A percentile compares a stretch with the other conserved stretches of the same genome.
These are phyloP conservation scores for Gossypium rotundifolium DNA, from an alignment of 345 rosid genomes.

Conservation along the genomic window DNA sequence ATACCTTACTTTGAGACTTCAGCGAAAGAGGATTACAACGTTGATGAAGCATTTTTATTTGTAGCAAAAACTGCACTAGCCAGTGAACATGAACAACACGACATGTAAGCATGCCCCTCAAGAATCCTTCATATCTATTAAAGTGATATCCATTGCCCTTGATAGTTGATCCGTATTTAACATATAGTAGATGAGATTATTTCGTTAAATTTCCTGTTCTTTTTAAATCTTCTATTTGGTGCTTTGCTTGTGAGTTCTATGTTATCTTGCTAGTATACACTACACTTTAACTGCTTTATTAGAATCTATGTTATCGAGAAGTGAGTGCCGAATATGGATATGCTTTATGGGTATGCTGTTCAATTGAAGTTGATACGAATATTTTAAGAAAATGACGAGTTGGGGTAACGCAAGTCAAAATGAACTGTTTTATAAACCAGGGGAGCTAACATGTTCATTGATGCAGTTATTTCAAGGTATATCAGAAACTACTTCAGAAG, in stretches of 20 bases:
- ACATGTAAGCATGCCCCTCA: conserved; percentile 29
- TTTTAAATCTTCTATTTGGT: too few relatives aligned
- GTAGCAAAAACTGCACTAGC: conserved; percentile 55
- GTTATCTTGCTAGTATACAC: too few relatives aligned
- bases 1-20: conserved; percentile 80
- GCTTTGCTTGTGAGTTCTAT: too few relatives aligned
- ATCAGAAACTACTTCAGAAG: conserved; percentile 52
- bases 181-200: too few relatives aligned
- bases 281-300: too few relatives aligned
- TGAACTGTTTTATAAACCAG: background rate
- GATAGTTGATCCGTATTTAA: too few relatives aligned
- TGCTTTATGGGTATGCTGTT: background rate
- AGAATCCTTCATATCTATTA: background rate
- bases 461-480: conserved; percentile 54
- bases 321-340: too few relatives aligned
- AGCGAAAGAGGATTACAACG: conserved; percentile 63
- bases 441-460: background rate
- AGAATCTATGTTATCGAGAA: too few relatives aligned
- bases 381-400: background rate
- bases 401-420: background rate
- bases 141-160: background rate
- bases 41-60: conserved; percentile 68
- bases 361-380: background rate
- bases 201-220: too few relatives aligned
- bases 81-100: conserved; percentile 46